Evolutionary conservation across 2,329 filamentous ascomycete genomes (phyloP), one percentile per base, ranked within the genome.

Genomic region (Fusarium sp.): DNA sequence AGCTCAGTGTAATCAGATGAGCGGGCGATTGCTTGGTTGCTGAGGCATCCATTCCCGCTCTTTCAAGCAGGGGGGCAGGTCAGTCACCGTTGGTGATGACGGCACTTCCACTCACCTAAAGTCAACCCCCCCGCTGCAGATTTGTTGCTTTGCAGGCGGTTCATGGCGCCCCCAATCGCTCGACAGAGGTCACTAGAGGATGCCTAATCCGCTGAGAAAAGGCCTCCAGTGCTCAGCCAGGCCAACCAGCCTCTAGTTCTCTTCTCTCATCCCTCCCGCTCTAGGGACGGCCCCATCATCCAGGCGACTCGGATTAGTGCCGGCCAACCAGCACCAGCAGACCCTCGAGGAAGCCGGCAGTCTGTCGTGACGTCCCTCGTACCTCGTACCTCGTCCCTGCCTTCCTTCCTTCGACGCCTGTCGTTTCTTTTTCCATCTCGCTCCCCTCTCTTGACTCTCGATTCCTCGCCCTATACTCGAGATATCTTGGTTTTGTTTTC

Each of bases 41-140:
- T 73, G 68, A 75, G 73, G 73, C 73, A 73, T 71, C 64, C 67
- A 57, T 43, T 68, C 46, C 65, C 55, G 61, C 65, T 37, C 53
- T 57, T 34, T 54, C 36, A 68, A 63, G 67, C 52, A 57, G 66
- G 62, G 66, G 23, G 23, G 23, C 23, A 23, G 23, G 66, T 59
- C 27, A 37, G 47, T 56, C 40, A 62, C 53, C 40, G 66, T 48
- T 57, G 57, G 53, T 57, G 63, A 64, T 68, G 48, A 63, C 66
- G 61, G 66, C 66, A 68, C 62, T 62, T 59, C 15, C 27, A 41
- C 50, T 58, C 43, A 16, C 36, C 39, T 41, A 30, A 28, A 23
- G 23, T 23, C 4, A 23, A 4, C 30, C 27, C 63, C 65, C 60
- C 65, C 65, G 65, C 60, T 54, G 36, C 31, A 16, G 30, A 40